A percentile compares a stretch with the other conserved stretches of the same genome.
These are phyloP conservation scores for Hortiboletus flavorubellus DNA, from an alignment of 768 basidiomycete genomes.

Conservation along the genomic window DNA sequence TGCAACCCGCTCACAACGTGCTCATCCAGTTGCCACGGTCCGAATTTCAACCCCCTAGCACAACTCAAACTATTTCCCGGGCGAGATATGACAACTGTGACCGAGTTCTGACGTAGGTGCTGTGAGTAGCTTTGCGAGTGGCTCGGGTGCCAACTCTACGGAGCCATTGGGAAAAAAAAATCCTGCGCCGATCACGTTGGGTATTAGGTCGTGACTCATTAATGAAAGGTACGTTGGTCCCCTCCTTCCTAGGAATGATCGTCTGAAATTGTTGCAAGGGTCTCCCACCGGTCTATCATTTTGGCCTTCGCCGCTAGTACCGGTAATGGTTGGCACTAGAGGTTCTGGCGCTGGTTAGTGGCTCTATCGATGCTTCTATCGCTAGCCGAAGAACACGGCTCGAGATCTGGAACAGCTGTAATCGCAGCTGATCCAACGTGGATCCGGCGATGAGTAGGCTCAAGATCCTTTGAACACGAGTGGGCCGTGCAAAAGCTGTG, in stretches of 20 bases:
- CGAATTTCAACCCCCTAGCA: slow-evolving; percentile 32
- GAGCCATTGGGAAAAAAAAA: too few relatives aligned
- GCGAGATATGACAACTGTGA: not conserved
- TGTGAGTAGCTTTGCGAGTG: not conserved
- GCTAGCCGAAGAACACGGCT: too few relatives aligned
- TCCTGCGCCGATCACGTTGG: slow-evolving; percentile 12
- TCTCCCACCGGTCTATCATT: too few relatives aligned
- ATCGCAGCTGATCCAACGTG: not conserved
- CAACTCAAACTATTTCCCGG: not conserved
- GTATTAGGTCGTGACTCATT: too few relatives aligned
- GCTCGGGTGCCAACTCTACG: not conserved
- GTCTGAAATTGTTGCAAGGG: too few relatives aligned
- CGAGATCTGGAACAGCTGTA: not conserved
- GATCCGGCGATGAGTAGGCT: not conserved
- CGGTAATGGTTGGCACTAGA: not conserved
- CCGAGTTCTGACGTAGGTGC: not conserved
- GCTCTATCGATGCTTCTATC: not conserved
- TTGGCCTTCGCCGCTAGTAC: too few relatives aligned
- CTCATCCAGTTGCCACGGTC: slow-evolving; percentile 33
- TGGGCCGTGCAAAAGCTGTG: not conserved
- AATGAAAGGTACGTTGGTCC: too few relatives aligned
- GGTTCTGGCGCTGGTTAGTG: not conserved
- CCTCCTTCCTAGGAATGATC: too few relatives aligned
- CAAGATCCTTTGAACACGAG: not conserved
- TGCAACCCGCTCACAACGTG: slow-evolving; percentile 16